Evolutionary conservation across 2,329 filamentous ascomycete species (phyloP).

Genomic region (Fusarium compactum): DNA sequence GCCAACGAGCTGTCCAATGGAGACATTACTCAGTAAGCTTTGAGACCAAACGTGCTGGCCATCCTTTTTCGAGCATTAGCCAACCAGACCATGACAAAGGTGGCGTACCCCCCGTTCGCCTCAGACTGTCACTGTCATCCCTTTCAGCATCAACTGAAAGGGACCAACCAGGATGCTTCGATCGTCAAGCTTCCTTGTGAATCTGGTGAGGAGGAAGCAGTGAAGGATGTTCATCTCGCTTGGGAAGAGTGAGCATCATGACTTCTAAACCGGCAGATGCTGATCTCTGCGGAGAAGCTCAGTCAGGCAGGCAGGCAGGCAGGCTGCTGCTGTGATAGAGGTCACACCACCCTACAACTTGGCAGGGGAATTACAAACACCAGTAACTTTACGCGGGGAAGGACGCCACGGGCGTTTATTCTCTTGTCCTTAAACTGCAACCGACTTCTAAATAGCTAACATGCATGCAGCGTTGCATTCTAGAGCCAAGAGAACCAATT

Average conservation of each 20-base stretch:
- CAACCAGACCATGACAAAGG: conserved; percentile 37
- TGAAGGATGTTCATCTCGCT: conserved; percentile 8
- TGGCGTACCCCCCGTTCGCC: conserved; percentile 28
- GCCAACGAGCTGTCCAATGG: conserved; percentile 23
- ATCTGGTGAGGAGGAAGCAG: neutral
- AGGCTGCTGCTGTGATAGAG: conserved; percentile 18
- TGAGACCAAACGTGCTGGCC: conserved; percentile 32
- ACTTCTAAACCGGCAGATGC: conserved; percentile 17
- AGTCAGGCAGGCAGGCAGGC: conserved; percentile 15
- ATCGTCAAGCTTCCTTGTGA: conserved; percentile 20
- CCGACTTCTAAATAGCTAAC: conserved; percentile 9
- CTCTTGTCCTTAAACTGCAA: conserved; percentile 10
- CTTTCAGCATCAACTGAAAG: neutral
- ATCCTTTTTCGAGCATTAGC: conserved; percentile 32
- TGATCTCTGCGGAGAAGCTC: conserved; percentile 33
- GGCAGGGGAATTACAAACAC: conserved; percentile 39
- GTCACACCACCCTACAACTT: conserved; percentile 39
- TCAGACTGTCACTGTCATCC: conserved; percentile 12
- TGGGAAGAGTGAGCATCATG: conserved; percentile 37
- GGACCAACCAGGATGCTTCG: conserved; percentile 33
- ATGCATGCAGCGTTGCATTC: conserved; percentile 14
- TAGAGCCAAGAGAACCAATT: conserved; percentile 8
- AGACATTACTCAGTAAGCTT: conserved; percentile 28
- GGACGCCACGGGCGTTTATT: conserved; percentile 28
- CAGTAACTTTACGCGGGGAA: conserved; percentile 32